Conservation (phyloP, 495 filamentous ascomycete species). For the Pyrenula massariospora region DNA sequence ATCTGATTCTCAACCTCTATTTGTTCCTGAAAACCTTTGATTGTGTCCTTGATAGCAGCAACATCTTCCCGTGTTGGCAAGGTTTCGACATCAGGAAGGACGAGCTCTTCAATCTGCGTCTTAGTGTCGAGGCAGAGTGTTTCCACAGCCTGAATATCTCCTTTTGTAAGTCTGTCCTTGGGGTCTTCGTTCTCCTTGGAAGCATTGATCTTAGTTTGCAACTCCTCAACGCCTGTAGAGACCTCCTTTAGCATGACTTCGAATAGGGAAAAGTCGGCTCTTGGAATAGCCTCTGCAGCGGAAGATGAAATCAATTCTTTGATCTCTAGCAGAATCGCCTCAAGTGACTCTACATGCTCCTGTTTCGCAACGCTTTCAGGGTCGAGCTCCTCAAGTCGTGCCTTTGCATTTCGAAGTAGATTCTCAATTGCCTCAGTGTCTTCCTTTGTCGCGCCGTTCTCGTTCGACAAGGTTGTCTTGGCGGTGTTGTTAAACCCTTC, state of each 20-base stretch:
- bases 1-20: slow-evolving; percentile 57
- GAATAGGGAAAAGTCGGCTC: slow-evolving; percentile 64
- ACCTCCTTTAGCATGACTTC: slow-evolving; percentile 68
- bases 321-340: slow-evolving; percentile 56
- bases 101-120: slow-evolving; percentile 57
- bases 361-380: slow-evolving; percentile 50
- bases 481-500: slow-evolving; percentile 22
- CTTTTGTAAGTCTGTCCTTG: slow-evolving; percentile 58
- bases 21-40: slow-evolving; percentile 59
- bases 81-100: slow-evolving; percentile 51
- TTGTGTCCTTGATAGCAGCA: slow-evolving; percentile 51
- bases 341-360: slow-evolving; percentile 64
- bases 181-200: slow-evolving; percentile 41
- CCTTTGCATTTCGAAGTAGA: slow-evolving; percentile 72
- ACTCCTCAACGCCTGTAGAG: slow-evolving; percentile 59
- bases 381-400: slow-evolving; percentile 64
- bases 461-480: slow-evolving; percentile 22
- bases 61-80: slow-evolving; percentile 51
- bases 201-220: slow-evolving; percentile 45
- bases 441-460: slow-evolving; percentile 45
- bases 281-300: slow-evolving; percentile 47
- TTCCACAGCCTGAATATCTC: slow-evolving; percentile 66
- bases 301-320: slow-evolving; percentile 55
- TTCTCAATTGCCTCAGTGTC: slow-evolving; percentile 84
- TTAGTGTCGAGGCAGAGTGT: slow-evolving; percentile 72